Percentiles rank a stretch among this genome's conserved stretches.
These are phyloP conservation scores for Acacia concinna DNA, from an alignment of 331 rosid genomes.

Conservation along the genomic window DNA sequence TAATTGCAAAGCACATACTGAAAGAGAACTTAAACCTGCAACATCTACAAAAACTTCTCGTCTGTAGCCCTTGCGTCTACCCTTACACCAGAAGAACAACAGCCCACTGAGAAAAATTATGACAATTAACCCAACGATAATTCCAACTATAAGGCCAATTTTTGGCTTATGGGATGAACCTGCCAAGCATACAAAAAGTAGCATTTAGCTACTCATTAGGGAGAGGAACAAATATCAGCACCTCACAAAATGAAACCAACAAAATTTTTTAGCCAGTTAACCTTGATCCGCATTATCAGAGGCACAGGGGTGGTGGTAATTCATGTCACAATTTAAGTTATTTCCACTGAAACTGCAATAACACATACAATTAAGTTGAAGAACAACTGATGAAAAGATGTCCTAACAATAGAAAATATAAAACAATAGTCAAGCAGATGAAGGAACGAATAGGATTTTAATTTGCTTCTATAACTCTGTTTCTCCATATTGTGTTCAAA, in stretches of 20 bases:
- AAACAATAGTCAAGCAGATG: background rate
- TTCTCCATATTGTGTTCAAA: background rate
- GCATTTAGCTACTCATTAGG: slow-evolving; percentile 21
- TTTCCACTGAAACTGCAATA: slow-evolving; percentile 84
- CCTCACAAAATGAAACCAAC: slow-evolving; percentile 11
- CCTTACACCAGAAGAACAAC: slow-evolving; percentile 55
- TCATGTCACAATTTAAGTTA: slow-evolving; percentile 62
- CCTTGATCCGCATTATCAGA: slow-evolving; percentile 58
- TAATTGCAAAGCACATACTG: background rate
- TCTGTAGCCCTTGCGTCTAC: slow-evolving; percentile 52
- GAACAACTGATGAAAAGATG: slow-evolving; percentile 5
- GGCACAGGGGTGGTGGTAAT: slow-evolving; percentile 47
- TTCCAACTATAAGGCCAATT: slow-evolving; percentile 70
- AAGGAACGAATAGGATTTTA: background rate
- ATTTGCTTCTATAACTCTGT: slow-evolving; percentile 1
- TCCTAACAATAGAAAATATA: background rate
- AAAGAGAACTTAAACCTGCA: slow-evolving; percentile 62
- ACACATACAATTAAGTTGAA: slow-evolving; percentile 14
- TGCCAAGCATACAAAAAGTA: slow-evolving; percentile 40
- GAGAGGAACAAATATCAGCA: background rate
- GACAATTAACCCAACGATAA: slow-evolving; percentile 54
- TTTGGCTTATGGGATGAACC: slow-evolving; percentile 60
- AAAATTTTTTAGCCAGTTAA: slow-evolving; percentile 31
- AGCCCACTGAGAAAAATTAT: slow-evolving; percentile 53
- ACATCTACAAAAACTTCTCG: slow-evolving; percentile 86